Percentiles rank a stretch among this genome's conserved stretches.
Evolutionary conservation across 352 stramenopile species (phyloP).

Genomic region (Elongisporangium prolatum): DNA sequence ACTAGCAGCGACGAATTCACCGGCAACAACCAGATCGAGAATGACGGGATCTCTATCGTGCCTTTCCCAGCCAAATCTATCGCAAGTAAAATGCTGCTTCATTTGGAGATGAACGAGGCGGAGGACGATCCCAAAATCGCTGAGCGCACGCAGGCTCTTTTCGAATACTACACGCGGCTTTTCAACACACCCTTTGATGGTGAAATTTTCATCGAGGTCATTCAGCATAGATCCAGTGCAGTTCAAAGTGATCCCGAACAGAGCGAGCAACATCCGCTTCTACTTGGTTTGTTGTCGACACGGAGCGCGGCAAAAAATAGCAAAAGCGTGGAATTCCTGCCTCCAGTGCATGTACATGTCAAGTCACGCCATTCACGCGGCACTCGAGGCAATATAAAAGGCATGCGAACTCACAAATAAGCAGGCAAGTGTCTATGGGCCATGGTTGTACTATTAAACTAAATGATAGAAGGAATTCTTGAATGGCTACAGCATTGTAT

Average conservation of each 20-base stretch:
- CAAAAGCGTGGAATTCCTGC: constrained; percentile 52
- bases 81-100: constrained; percentile 36
- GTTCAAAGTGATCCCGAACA: neutral
- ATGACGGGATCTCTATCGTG: too few relatives aligned
- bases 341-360: constrained; percentile 38
- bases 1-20: neutral
- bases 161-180: constrained; percentile 61
- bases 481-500: neutral
- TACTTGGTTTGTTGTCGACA: too few relatives aligned
- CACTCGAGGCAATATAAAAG: neutral
- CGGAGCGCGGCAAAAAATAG: too few relatives aligned
- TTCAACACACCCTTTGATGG: constrained; percentile 54
- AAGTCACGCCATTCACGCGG: constrained; percentile 1
- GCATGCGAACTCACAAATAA: too few relatives aligned
- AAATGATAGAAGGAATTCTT: neutral
- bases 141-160: constrained; percentile 33
- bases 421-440: too few relatives aligned
- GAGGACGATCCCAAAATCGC: constrained; percentile 55
- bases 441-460: too few relatives aligned
- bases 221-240: constrained; percentile 22
- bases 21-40: constrained; percentile 19
- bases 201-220: constrained; percentile 47
- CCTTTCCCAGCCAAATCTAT: constrained; percentile 25
- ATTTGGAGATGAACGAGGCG: constrained; percentile 35
- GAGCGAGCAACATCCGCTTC: too few relatives aligned